Evolutionary conservation across 2,329 filamentous ascomycete species (phyloP), one percentile per base, ranked within the genome.

Genomic region (Fusarium humuli): DNA sequence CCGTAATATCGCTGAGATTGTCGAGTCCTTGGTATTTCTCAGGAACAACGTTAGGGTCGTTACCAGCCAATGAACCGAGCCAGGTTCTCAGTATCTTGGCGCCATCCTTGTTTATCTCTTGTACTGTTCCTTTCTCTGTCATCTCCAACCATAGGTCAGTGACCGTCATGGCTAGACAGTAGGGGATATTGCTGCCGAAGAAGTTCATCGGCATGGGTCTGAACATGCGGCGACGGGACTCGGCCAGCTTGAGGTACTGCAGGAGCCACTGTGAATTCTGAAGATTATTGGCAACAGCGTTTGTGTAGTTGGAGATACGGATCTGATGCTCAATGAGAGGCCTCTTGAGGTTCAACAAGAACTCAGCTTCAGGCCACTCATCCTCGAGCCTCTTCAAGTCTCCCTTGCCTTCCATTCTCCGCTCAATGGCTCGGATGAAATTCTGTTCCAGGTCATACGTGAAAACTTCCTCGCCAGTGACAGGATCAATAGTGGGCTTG

Each of bases 191-290:
- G 25, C 50, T 53, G 13, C 50, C 50, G 12, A 53, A 53, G 18
- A 53, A 53, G 25, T 53, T 53, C 50, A 53, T 53, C 11, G 50
- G 50, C 37, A 53, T 42, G 10, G 50, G 50, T 1, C 50, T 20
- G 25, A 53, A 53, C 50, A 53, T 53, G n/a, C 50, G 50, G 10
- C 50, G 50, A 16, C 50, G 50, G 18, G 50, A 53, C 25, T 53
- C 50, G 3, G 50, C 50, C 25, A 53, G 50, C 50, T 53, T 53
- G 13, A 53, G 37, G 16, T 53, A 53, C n/a, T 30, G n/a, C 18
- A 53, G 2, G 20, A 53, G 13, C 49, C 34, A 53, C 11, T n/a
- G 40, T 7, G 49, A 27, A 8, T 53, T 37, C 1, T n/a, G 16
- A 4, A 53, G 23, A 10, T 41, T 53, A 13, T 42, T 25, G 14